Conservation (phyloP, 1,139 yeast species). For the Geotrichum phurueaensis region DNA sequence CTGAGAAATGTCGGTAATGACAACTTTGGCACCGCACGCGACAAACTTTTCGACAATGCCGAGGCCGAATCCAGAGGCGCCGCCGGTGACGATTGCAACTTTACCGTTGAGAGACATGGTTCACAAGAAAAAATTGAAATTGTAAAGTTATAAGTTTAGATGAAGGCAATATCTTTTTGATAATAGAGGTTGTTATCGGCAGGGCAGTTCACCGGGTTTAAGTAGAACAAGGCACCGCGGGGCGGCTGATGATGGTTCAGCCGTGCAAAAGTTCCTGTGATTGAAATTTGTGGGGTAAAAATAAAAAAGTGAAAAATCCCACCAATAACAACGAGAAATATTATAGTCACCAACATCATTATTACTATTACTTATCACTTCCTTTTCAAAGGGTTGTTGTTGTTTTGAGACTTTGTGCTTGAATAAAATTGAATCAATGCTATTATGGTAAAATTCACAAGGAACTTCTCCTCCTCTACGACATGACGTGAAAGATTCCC, state of each 20-base stretch:
- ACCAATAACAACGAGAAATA: not conserved
- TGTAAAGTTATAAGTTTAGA: too few relatives aligned
- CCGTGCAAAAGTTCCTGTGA: not conserved
- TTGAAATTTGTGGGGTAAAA: not conserved
- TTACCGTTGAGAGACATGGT: conserved; percentile 20
- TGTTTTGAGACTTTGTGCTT: not conserved
- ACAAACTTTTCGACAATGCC: conserved; percentile 28
- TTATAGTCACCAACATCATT: not conserved
- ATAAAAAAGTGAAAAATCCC: not conserved
- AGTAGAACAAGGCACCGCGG: not conserved
- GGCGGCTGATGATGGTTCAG: not conserved
- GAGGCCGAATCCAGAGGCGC: conserved; percentile 32
- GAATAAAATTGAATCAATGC: not conserved
- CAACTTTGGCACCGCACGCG: conserved; percentile 27
- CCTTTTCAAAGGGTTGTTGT: not conserved
- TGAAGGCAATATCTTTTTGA: too few relatives aligned
- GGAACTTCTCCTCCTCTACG: not conserved
- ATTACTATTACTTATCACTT: too few relatives aligned
- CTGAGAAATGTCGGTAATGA: conserved; percentile 20
- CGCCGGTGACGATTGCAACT: conserved; percentile 32
- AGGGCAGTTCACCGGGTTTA: not conserved
- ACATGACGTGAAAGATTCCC: too few relatives aligned
- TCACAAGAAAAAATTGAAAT: not conserved
- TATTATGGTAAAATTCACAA: not conserved
- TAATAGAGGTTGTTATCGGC: not conserved